phyloP scores from a whole-genome alignment of 768 basidiomycete genomes.

The Albatrellus ellisii region DNA sequence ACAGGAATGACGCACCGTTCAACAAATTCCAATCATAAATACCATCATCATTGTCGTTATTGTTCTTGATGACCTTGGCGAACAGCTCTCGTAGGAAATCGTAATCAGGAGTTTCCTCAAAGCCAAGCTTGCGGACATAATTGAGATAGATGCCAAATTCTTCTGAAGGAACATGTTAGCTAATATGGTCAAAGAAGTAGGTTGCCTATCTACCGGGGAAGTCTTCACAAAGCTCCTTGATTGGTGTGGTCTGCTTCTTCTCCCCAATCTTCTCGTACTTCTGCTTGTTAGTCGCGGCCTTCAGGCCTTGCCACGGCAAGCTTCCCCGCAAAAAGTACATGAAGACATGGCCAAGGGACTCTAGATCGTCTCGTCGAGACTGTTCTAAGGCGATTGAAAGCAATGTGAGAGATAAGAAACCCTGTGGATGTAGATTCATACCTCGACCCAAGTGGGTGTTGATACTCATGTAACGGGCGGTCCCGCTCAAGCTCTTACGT shows the following conservation, averaged over 20 bases:
- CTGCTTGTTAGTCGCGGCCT: slow-evolving; percentile 99
- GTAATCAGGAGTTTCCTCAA: slow-evolving; percentile 98
- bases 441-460: slow-evolving; percentile 98
- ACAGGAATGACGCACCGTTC: slow-evolving; percentile 40
- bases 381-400: no score
- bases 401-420: slow-evolving; percentile 18
- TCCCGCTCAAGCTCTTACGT: slow-evolving; percentile 92
- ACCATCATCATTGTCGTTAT: slow-evolving; percentile 83
- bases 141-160: slow-evolving; percentile 98
- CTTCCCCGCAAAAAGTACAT: slow-evolving; percentile 99
- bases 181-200: not conserved
- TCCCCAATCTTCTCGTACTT: slow-evolving; percentile 99
- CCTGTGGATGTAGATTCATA: no score
- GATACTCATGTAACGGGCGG: slow-evolving; percentile 99
- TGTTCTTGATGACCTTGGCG: slow-evolving; percentile 85
- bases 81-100: slow-evolving; percentile 95
- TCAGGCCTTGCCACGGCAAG: slow-evolving; percentile 97
- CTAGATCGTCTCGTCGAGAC: slow-evolving; percentile 91
- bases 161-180: slow-evolving; percentile 36
- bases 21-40: slow-evolving; percentile 94
- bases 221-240: slow-evolving; percentile 93
- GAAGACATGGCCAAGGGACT: slow-evolving; percentile 99
- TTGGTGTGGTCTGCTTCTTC: slow-evolving; percentile 98
- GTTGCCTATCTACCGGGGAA: slow-evolving; percentile 59
- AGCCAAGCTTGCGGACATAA: slow-evolving; percentile 97